Evolutionary conservation across 2,329 filamentous ascomycete species (phyloP).

Genomic region (Tothia fuscella): DNA sequence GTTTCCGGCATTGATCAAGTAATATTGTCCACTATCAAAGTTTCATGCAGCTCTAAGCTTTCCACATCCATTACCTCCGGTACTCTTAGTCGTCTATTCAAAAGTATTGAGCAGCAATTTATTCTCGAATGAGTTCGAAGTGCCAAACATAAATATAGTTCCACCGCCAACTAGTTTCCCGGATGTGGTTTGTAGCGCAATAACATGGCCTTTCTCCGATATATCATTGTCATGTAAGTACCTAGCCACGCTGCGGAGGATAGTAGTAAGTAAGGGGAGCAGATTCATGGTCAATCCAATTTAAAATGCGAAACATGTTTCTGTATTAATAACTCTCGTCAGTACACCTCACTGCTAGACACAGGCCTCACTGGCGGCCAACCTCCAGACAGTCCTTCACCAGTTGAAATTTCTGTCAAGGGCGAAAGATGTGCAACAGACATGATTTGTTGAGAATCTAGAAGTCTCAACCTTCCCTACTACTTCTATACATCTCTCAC

Average conservation of each 20-base stretch:
- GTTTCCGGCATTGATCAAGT: slow-evolving; percentile 52
- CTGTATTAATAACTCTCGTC: slow-evolving; percentile 2
- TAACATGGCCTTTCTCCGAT: slow-evolving; percentile 40
- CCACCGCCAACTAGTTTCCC: slow-evolving; percentile 33
- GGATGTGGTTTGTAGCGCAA: slow-evolving; percentile 27
- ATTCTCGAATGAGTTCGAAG: slow-evolving; percentile 33
- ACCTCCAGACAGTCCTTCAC: slow-evolving; percentile 12
- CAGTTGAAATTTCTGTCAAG: slow-evolving; percentile 11
- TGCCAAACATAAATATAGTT: slow-evolving; percentile 37
- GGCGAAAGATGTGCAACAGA: slow-evolving; percentile 12
- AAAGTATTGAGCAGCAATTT: slow-evolving; percentile 56
- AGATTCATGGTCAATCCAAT: background rate
- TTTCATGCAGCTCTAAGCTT: slow-evolving; percentile 62
- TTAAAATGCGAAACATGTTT: background rate
- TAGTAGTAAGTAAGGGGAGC: background rate
- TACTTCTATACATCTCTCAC: slow-evolving; percentile 12
- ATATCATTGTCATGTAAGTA: slow-evolving; percentile 36
- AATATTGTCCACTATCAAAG: slow-evolving; percentile 85
- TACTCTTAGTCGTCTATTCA: slow-evolving; percentile 70
- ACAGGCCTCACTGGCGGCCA: slow-evolving; percentile 12
- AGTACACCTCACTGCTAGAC: slow-evolving; percentile 2
- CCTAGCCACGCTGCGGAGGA: slow-evolving; percentile 30
- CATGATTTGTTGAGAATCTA: slow-evolving; percentile 13
- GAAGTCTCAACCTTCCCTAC: slow-evolving; percentile 13
- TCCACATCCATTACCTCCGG: slow-evolving; percentile 68